phyloP scores from a whole-genome alignment of 768 basidiomycete genomes.

The Pulveroboletus ravenelii region DNA sequence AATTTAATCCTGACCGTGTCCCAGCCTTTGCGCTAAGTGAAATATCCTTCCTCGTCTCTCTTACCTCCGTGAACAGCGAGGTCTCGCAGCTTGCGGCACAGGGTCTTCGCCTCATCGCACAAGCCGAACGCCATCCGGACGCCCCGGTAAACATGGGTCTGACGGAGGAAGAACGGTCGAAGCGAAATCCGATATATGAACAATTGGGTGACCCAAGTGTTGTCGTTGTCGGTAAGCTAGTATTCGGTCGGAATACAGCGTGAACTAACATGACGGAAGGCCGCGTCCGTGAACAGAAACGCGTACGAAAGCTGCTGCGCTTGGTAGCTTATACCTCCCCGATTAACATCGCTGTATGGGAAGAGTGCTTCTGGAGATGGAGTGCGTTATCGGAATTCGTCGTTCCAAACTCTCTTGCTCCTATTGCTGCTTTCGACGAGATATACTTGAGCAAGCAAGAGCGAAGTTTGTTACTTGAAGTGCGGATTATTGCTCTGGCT shows the following conservation, averaged over 20 bases:
- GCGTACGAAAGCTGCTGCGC: constrained; percentile 67
- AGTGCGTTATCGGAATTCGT: constrained; percentile 56
- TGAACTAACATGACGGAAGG: constrained; percentile 37
- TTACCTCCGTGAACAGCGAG: constrained; percentile 64
- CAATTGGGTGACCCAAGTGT: constrained; percentile 74
- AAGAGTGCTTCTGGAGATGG: constrained; percentile 80
- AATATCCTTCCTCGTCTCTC: constrained; percentile 64
- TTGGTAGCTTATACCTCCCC: constrained; percentile 58
- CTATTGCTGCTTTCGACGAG: constrained; percentile 33
- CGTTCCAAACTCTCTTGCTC: constrained; percentile 35
- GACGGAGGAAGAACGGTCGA: constrained; percentile 59
- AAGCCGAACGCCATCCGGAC: constrained; percentile 59
- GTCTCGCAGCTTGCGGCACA: constrained; percentile 67
- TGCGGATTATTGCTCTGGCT: constrained; percentile 12
- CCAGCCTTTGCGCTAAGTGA: constrained; percentile 66
- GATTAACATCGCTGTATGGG: constrained; percentile 76
- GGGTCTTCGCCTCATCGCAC: constrained; percentile 62
- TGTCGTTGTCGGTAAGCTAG: constrained; percentile 57
- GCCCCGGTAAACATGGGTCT: constrained; percentile 48
- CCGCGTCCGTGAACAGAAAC: constrained; percentile 75
- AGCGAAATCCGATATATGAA: constrained; percentile 71
- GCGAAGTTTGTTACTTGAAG: constrained; percentile 36
- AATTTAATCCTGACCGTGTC: constrained; percentile 47
- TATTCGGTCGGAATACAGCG: not conserved
- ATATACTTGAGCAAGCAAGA: constrained; percentile 35